Evolutionary conservation across 192 early-diverging fungal species (phyloP).

Genomic region (Linnemannia elongata): DNA sequence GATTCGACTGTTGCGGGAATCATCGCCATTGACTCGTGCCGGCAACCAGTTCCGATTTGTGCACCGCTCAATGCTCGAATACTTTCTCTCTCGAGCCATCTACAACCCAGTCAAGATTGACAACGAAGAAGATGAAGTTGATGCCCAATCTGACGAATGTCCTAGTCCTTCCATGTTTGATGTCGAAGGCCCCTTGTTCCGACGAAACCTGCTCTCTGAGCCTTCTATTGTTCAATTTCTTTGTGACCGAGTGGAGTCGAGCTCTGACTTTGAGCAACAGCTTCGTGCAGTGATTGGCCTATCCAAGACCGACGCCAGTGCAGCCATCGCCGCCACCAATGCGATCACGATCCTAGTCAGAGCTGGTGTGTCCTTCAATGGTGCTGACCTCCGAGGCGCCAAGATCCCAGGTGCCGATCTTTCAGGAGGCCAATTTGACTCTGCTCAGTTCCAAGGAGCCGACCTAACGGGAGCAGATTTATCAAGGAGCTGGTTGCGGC

Average conservation of each 20-base stretch:
- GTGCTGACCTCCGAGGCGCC: background rate
- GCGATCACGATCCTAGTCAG: background rate
- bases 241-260: background rate
- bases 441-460: background rate
- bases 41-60: slow-evolving; percentile 9
- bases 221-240: background rate
- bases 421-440: background rate
- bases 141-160: too few relatives aligned
- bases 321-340: background rate
- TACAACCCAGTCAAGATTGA: background rate
- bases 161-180: background rate
- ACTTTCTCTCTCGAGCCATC: slow-evolving; percentile 1
- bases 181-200: background rate
- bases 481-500: background rate
- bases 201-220: background rate
- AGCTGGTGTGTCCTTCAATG: background rate
- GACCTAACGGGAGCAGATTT: background rate
- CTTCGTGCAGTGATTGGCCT: background rate
- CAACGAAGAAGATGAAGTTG: background rate
- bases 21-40: background rate
- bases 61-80: slow-evolving; percentile 13
- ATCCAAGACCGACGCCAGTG: background rate
- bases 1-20: slow-evolving; percentile 3
- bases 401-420: background rate
- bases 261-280: background rate